Evolutionary conservation across 192 early-diverging fungal species (phyloP).

Genomic region (Lobosporangium transversale): DNA sequence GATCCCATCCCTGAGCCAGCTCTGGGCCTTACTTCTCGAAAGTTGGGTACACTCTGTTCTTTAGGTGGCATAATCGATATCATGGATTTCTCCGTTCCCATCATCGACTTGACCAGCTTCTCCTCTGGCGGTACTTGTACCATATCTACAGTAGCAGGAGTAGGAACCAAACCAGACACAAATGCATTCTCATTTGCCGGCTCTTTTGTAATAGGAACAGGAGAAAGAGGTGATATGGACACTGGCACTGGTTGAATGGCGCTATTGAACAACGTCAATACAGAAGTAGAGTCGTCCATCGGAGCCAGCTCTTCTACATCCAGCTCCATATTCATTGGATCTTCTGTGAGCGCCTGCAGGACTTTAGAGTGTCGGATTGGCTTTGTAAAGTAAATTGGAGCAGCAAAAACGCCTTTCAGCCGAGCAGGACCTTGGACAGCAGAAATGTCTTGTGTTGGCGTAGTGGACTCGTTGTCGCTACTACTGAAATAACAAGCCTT

Average conservation of each 20-base stretch:
- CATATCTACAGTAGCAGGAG: neutral
- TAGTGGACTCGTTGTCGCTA: slow-evolving; percentile 34
- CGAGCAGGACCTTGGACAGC: neutral
- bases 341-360: slow-evolving; percentile 16
- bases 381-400: slow-evolving; percentile 37
- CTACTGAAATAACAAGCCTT: slow-evolving; percentile 34
- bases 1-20: slow-evolving; percentile 6
- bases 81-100: too few species aligned
- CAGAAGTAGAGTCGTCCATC: slow-evolving; percentile 10
- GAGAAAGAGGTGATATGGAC: slow-evolving; percentile 2
- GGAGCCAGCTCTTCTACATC: slow-evolving; percentile 11
- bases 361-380: slow-evolving; percentile 51
- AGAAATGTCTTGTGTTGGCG: neutral
- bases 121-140: neutral
- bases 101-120: neutral
- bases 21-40: neutral
- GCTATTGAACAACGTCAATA: slow-evolving; percentile 5
- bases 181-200: neutral
- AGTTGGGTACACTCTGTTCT: neutral
- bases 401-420: slow-evolving; percentile 23
- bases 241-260: neutral
- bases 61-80: neutral
- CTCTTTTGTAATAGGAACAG: neutral
- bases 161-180: neutral
- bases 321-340: slow-evolving; percentile 18